Evolutionary conservation across 2,329 filamentous ascomycete genomes (phyloP), one percentile per base, ranked within the genome.

Genomic region (Cladophialophora yegresii): DNA sequence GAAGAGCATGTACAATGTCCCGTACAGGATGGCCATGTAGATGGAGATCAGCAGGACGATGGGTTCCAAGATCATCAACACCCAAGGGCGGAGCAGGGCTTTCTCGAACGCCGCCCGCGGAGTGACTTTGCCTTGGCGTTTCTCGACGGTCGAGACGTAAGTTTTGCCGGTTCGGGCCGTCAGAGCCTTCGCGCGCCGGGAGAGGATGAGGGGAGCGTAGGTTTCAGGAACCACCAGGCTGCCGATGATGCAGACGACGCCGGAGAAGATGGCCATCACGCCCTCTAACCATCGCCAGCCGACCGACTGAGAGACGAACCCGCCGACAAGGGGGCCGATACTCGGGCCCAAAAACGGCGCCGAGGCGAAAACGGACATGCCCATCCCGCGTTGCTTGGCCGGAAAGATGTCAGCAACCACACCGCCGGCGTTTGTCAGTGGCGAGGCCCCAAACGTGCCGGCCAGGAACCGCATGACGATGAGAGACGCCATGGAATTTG

Each of bases 211-310:
- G 0, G 82, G 82, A 0, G 77, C 77, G 68, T 83, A 85, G 0
- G 85, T 87, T 74, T 87, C 85, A 0, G 84, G 85, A 3, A 87
- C 79, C 22, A 80, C 67, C 30, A 86, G 66, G 0, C 78, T 72
- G 64, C 80, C 82, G 58, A 82, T 63, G 54, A 87, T 80, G 82
- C 84, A 87, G 58, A 89, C 80, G 10, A 81, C 75, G 13, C 85
- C 85, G 1, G 85, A 87, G 74, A 90, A 88, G 66, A 86, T 84
- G 61, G 83, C 82, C 73, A 87, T 82, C 57, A 89, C 75, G 1
- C 85, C 86, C 73, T 85, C 80, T 26, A 90, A 83, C 89, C 88
- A 90, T 69, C 87, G 80, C 89, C 89, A 90, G 16, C 87, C 87
- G 13, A 81, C 82, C 1, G 82, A 79, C 73, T 87, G 81, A 9